Percentiles rank a stretch among this genome's conserved stretches.
Conservation (phyloP, 2,329 filamentous ascomycete genomes). For the Exutisphaerella laricina region DNA sequence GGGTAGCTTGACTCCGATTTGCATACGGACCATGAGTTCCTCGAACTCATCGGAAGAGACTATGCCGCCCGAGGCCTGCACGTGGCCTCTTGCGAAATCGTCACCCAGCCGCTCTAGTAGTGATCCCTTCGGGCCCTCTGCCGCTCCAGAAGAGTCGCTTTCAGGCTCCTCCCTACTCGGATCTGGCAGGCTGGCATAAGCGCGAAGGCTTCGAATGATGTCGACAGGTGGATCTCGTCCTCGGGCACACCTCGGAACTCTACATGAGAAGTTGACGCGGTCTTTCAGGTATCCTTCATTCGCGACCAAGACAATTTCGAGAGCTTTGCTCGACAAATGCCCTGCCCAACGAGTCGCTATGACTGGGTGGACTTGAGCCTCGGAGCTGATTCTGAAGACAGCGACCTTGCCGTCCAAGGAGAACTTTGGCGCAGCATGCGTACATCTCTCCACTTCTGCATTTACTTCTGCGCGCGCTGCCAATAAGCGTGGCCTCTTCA, state of each 20-base stretch:
- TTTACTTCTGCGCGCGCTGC: conserved; percentile 55
- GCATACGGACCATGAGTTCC: conserved; percentile 55
- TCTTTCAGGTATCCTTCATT: conserved; percentile 61
- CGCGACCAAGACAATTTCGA: conserved; percentile 61
- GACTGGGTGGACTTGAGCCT: conserved; percentile 60
- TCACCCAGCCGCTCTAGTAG: conserved; percentile 52
- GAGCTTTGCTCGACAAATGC: conserved; percentile 51
- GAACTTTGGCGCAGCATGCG: conserved; percentile 59
- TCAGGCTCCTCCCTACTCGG: conserved; percentile 21
- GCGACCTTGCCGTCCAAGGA: conserved; percentile 58
- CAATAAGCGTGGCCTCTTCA: conserved; percentile 46
- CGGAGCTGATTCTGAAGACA: conserved; percentile 56
- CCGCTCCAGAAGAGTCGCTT: background rate
- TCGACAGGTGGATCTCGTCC: conserved; percentile 53
- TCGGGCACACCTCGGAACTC: conserved; percentile 53
- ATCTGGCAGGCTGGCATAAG: conserved; percentile 41
- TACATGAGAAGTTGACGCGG: conserved; percentile 63
- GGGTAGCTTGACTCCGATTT: conserved; percentile 51
- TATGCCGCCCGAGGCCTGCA: conserved; percentile 62
- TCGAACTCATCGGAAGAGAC: conserved; percentile 58
- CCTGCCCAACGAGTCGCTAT: conserved; percentile 64
- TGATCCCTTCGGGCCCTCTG: conserved; percentile 15
- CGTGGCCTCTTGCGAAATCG: conserved; percentile 61
- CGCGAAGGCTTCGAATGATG: conserved; percentile 55
- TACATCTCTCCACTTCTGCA: conserved; percentile 56